Percentiles rank a stretch among this genome's conserved stretches.
Evolutionary conservation across 2,329 filamentous ascomycete species (phyloP).

Genomic region (Leptographium procerum): DNA sequence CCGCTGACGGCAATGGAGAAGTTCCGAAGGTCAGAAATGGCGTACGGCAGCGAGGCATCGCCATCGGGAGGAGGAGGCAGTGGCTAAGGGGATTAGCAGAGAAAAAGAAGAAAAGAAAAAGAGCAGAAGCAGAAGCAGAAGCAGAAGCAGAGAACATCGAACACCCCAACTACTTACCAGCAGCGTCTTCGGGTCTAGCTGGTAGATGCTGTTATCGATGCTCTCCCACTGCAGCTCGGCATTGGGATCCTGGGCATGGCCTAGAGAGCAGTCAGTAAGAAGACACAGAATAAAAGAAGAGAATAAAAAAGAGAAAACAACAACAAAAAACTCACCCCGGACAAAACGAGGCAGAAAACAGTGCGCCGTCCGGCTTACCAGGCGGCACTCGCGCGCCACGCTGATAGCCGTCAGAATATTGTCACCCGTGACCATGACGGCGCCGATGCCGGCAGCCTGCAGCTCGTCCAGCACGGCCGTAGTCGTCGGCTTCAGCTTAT

Average conservation of each 20-base stretch:
- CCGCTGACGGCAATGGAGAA: constrained; percentile 85
- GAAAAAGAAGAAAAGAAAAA: background rate
- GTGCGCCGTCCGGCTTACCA: constrained; percentile 70
- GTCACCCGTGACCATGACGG: constrained; percentile 95
- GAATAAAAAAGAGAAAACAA: background rate
- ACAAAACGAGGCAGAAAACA: constrained; percentile 89
- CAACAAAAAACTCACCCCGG: constrained; percentile 48
- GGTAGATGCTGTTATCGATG: constrained; percentile 73
- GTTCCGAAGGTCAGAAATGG: constrained; percentile 68
- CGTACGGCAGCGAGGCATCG: constrained; percentile 77
- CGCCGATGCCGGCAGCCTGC: constrained; percentile 68
- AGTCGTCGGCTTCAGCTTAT: constrained; percentile 88
- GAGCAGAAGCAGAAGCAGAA: background rate
- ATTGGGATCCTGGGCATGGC: constrained; percentile 61
- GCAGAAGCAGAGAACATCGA: background rate
- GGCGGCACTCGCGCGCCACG: constrained; percentile 78
- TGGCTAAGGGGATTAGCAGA: constrained; percentile 25
- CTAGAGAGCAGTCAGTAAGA: constrained; percentile 22
- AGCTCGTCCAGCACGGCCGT: constrained; percentile 73
- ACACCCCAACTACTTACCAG: constrained; percentile 32
- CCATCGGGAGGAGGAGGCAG: constrained; percentile 47
- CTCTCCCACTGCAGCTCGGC: constrained; percentile 80
- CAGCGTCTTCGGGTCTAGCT: constrained; percentile 68
- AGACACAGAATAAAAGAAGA: background rate
- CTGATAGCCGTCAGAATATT: constrained; percentile 96